These are phyloP conservation scores for Heimioporus punctisporus DNA, from an alignment of 1,284 basidiomycete genomes.

Conservation along the genomic window DNA sequence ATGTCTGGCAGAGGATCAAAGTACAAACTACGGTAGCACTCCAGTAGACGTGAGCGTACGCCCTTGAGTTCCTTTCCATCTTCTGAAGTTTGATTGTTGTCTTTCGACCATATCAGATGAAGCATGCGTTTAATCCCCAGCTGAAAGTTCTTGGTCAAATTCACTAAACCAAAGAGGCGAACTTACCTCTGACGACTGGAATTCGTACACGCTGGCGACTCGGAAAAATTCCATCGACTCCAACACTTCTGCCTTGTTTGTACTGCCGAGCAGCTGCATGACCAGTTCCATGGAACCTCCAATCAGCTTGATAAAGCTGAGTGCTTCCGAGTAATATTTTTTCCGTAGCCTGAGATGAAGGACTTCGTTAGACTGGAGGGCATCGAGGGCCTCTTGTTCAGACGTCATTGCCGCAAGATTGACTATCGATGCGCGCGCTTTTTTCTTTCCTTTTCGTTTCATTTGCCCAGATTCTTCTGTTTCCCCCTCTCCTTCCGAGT, in stretches of 20 bases:
- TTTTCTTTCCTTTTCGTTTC: constrained; percentile 46
- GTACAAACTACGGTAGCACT: constrained; percentile 90
- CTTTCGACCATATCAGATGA: constrained; percentile 98
- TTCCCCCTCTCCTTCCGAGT: constrained; percentile 22
- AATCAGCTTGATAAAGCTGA: constrained; percentile 85
- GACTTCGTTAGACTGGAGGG: constrained; percentile 66
- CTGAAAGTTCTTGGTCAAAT: constrained; percentile 39
- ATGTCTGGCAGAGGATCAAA: constrained; percentile 80
- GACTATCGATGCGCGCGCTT: constrained; percentile 69
- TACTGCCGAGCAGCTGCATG: constrained; percentile 84
- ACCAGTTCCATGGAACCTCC: constrained; percentile 81
- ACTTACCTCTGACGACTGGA: constrained; percentile 74
- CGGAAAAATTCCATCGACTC: constrained; percentile 98
- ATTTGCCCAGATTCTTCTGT: constrained; percentile 31
- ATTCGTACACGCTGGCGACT: constrained; percentile 82
- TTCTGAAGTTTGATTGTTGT: constrained; percentile 84
- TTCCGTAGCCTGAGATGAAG: constrained; percentile 80
- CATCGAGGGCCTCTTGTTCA: constrained; percentile 69
- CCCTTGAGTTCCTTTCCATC: constrained; percentile 92
- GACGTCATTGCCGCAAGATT: constrained; percentile 64
- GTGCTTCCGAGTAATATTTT: constrained; percentile 88
- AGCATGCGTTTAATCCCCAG: constrained; percentile 94
- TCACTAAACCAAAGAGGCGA: not conserved
- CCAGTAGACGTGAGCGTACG: constrained; percentile 85
- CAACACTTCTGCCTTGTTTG: constrained; percentile 92